Percentiles rank a stretch among this genome's conserved stretches.
Evolutionary conservation across 169 alveolate species (phyloP).

Genomic region (Cryptosporidium canis): DNA sequence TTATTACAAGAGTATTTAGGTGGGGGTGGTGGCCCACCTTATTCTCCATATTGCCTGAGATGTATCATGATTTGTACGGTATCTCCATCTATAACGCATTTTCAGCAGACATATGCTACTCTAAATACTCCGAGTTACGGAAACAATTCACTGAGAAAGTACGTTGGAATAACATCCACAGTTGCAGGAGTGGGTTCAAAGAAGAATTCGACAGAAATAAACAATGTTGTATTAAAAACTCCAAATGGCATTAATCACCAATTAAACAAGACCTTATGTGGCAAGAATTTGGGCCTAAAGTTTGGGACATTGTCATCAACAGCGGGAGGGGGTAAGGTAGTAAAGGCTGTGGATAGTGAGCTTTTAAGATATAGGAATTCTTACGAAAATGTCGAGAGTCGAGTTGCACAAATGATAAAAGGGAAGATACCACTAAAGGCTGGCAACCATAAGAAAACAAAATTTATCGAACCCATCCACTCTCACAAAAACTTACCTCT

Average conservation of each 20-base stretch:
- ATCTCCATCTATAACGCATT: conserved; percentile 65
- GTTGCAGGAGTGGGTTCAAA: neutral
- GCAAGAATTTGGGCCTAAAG: neutral
- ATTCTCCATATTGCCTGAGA: conserved; percentile 66
- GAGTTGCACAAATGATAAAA: conserved; percentile 61
- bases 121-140: conserved; percentile 68
- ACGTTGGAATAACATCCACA: conserved; percentile 21
- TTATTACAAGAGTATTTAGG: conserved; percentile 70
- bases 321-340: neutral
- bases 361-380: neutral
- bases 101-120: conserved; percentile 73
- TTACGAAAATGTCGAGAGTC: conserved; percentile 46
- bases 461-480: neutral
- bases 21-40: conserved; percentile 72
- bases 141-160: conserved; percentile 21
- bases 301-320: neutral
- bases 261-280: neutral
- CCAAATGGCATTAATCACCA: neutral
- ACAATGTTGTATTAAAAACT: neutral
- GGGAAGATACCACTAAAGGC: conserved; percentile 5
- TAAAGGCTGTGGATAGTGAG: neutral
- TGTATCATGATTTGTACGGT: conserved; percentile 71
- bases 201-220: neutral
- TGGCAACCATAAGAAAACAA: neutral
- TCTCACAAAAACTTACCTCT: neutral